Conservation (phyloP, 2,329 filamentous ascomycete genomes). For the Colletotrichum somersetense region DNA sequence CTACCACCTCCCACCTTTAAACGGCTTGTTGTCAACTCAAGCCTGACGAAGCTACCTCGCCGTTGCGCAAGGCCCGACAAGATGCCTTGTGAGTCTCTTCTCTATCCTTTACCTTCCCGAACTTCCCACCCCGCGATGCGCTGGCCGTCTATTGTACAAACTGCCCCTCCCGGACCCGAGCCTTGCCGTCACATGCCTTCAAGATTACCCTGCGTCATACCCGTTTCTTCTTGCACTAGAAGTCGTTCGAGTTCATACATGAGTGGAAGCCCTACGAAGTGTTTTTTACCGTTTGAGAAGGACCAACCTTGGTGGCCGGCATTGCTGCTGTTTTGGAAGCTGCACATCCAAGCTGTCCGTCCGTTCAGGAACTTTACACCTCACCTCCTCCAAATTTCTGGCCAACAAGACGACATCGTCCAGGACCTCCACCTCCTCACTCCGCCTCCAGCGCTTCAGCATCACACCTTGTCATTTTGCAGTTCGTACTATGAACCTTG, state of each 20-base stretch:
- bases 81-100: slow-evolving; percentile 45
- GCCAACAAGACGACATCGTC: slow-evolving; percentile 6
- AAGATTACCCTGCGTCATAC: slow-evolving; percentile 39
- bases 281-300: slow-evolving; percentile 4
- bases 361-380: slow-evolving; percentile 5
- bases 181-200: slow-evolving; percentile 36
- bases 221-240: slow-evolving; percentile 20
- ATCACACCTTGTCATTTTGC: not conserved
- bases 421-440: slow-evolving; percentile 1
- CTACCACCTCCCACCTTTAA: slow-evolving; percentile 28
- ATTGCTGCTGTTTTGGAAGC: not conserved
- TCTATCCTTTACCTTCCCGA: not conserved
- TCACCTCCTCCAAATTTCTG: slow-evolving; percentile 13
- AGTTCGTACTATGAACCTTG: slow-evolving; percentile 2
- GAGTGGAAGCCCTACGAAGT: slow-evolving; percentile 11
- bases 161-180: slow-evolving; percentile 15
- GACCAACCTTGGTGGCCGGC: not conserved
- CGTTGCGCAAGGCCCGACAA: slow-evolving; percentile 43
- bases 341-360: slow-evolving; percentile 1
- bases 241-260: slow-evolving; percentile 11
- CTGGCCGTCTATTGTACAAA: slow-evolving; percentile 21
- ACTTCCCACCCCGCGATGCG: slow-evolving; percentile 22
- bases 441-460: not conserved
- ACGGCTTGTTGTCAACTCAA: slow-evolving; percentile 37
- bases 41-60: slow-evolving; percentile 36